Conservation (phyloP, 139 green algal genomes). For the Closterium sp. region DNA sequence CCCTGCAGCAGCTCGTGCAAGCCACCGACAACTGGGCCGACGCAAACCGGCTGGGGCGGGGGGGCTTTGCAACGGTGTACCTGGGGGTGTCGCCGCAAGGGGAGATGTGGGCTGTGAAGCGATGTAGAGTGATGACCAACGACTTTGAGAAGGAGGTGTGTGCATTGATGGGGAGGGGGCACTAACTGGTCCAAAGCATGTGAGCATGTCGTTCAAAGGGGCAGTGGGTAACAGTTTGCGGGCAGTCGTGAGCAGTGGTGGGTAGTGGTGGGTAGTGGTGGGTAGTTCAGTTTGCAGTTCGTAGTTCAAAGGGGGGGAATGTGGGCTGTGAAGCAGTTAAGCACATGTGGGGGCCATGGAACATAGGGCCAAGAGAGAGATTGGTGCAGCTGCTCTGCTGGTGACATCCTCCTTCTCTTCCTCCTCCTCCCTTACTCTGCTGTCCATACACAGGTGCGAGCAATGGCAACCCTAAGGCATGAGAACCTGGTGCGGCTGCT, state of each 20-base stretch:
- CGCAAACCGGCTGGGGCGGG: background rate
- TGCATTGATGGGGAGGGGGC: background rate
- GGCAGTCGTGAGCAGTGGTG: no score
- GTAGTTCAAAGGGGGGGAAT: no score
- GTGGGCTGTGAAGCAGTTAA: no score
- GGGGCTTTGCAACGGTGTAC: background rate
- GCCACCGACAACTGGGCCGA: background rate
- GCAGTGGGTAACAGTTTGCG: no score
- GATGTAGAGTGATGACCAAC: background rate
- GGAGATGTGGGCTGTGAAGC: constrained; percentile 11
- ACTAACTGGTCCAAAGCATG: background rate
- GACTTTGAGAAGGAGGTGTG: constrained; percentile 8
- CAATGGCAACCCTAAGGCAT: background rate
- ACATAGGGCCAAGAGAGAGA: no score
- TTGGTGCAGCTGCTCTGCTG: no score
- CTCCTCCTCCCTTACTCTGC: no score
- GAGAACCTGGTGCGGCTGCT: background rate
- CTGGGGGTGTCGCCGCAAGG: background rate
- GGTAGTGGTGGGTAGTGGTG: no score
- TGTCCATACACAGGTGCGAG: background rate
- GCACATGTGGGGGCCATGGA: no score
- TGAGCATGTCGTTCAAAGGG: no score
- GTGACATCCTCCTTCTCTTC: no score
- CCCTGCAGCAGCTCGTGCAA: background rate
- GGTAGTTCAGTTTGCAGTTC: no score